Evolutionary conservation across 169 alveolate genomes (phyloP).

Genomic region (Toxoplasma gondii): DNA sequence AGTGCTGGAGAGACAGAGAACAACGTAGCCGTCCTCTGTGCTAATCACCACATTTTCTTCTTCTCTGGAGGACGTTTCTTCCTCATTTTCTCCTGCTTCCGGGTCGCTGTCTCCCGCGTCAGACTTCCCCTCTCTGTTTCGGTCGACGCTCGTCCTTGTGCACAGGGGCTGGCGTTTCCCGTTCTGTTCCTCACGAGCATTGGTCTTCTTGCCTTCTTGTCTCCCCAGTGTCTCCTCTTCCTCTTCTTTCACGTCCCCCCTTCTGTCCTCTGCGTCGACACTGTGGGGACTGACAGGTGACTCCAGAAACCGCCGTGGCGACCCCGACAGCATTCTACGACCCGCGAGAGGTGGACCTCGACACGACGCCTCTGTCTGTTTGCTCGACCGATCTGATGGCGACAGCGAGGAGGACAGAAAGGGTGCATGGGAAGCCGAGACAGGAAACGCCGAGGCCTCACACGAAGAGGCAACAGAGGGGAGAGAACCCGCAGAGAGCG

Average conservation of each 20-base stretch:
- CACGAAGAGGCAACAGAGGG: neutral
- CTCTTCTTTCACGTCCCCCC: neutral
- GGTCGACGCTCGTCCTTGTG: neutral
- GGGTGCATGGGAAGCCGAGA: neutral
- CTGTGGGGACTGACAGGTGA: no score
- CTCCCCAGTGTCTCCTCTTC: neutral
- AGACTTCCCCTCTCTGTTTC: neutral
- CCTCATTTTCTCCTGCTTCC: neutral
- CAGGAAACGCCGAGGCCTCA: neutral
- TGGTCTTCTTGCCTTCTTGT: neutral
- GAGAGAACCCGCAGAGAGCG: neutral
- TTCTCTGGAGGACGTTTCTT: neutral
- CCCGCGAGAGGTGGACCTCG: no score
- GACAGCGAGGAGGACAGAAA: neutral
- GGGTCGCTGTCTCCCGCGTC: neutral
- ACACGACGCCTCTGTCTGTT: no score
- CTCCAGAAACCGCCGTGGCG: no score
- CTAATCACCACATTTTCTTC: conserved; percentile 1
- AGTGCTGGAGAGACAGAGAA: conserved; percentile 22
- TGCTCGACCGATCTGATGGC: neutral
- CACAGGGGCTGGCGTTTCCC: neutral
- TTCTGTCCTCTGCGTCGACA: no score
- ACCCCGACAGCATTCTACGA: no score
- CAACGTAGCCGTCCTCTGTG: conserved; percentile 42
- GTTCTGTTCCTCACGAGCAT: no score